phyloP scores from a whole-genome alignment of 2,329 filamentous ascomycete species.

The Gyromitra esculenta region DNA sequence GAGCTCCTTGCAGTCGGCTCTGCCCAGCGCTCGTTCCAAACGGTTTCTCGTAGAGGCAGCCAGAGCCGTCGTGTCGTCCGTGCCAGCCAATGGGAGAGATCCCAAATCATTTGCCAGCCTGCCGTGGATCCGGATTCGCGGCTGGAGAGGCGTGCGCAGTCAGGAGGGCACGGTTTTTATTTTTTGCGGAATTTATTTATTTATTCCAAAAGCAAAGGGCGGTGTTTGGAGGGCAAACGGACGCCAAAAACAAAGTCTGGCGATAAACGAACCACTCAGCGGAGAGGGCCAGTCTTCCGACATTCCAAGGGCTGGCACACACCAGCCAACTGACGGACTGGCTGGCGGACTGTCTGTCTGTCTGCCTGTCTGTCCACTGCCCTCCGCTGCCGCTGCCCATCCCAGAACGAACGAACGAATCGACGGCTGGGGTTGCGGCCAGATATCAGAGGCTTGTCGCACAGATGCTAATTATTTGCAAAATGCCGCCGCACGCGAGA shows the following conservation, averaged over 20 bases:
- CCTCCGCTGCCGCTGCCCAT: background rate
- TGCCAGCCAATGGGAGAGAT: conserved; percentile 26
- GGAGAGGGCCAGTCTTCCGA: conserved; percentile 17
- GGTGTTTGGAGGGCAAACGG: conserved; percentile 7
- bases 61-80: conserved; percentile 42
- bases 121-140: conserved; percentile 37
- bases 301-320: conserved; percentile 30
- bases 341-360: no score
- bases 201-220: conserved; percentile 22
- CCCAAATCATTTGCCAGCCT: conserved; percentile 12
- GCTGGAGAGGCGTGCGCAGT: conserved; percentile 7
- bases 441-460: conserved; percentile 35
- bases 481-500: conserved; percentile 47
- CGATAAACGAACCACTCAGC: conserved; percentile 31
- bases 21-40: conserved; percentile 28
- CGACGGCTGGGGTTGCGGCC: conserved; percentile 16
- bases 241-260: background rate
- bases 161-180: conserved; percentile 16
- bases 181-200: conserved; percentile 25
- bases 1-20: conserved; percentile 26
- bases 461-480: conserved; percentile 45
- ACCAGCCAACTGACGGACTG: background rate
- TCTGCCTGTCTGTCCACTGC: conserved; percentile 4
- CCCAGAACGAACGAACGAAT: background rate
- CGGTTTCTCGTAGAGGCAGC: conserved; percentile 27